Evolutionary conservation across 31 red algal species (phyloP).

Genomic region (Porphyra umbilicalis): DNA sequence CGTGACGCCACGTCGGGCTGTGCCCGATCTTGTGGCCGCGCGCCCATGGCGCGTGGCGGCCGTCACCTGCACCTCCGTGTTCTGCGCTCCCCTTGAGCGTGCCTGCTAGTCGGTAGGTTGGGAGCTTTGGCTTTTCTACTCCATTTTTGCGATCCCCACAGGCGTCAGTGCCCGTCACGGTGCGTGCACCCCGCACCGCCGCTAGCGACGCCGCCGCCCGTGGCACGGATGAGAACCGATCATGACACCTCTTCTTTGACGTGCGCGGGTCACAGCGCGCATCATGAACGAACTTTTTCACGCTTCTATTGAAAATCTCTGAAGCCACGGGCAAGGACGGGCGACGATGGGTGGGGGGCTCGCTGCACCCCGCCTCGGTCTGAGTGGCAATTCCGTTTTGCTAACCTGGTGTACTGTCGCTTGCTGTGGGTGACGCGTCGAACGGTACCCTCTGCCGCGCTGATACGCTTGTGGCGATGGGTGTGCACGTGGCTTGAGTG

Average conservation of each 20-base stretch:
- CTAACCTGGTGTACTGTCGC: no score
- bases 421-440: no score
- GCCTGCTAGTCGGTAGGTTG: not conserved
- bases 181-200: not conserved
- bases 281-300: not conserved
- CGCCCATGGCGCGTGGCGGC: no score
- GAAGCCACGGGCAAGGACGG: not conserved
- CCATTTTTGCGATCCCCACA: no score
- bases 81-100: not conserved
- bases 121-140: not conserved
- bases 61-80: no score
- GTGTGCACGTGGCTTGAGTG: no score
- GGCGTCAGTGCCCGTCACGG: not conserved
- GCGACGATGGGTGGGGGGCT: no score
- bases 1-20: not conserved
- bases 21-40: not conserved
- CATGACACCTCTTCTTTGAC: slow-evolving; percentile 1
- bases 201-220: not conserved
- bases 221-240: not conserved
- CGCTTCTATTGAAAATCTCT: not conserved
- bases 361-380: no score
- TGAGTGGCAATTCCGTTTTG: no score
- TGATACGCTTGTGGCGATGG: no score
- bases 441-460: no score
- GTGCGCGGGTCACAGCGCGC: not conserved